Percentiles rank a stretch among this genome's conserved stretches.
Evolutionary conservation across 139 green algal genomes (phyloP).

Genomic region (Tetradesmus lagerheimii): DNA sequence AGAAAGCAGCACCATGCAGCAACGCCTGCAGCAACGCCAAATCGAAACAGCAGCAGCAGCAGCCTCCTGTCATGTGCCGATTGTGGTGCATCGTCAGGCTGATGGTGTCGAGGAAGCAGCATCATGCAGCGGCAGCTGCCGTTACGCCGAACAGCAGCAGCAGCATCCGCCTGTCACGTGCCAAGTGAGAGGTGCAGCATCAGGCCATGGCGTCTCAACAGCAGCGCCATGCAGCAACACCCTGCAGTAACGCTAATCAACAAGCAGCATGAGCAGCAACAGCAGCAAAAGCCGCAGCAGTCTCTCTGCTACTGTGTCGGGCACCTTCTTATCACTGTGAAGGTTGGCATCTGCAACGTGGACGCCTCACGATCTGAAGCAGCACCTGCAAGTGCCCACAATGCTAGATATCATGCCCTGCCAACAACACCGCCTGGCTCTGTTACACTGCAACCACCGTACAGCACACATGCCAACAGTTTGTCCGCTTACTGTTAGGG

Average conservation of each 20-base stretch:
- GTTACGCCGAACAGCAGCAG: not conserved
- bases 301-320: too few species aligned
- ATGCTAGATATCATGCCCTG: too few species aligned
- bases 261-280: too few species aligned
- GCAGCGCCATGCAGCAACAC: not conserved
- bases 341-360: too few species aligned
- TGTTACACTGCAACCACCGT: too few species aligned
- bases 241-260: too few species aligned
- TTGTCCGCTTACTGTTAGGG: not conserved
- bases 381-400: too few species aligned
- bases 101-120: not conserved
- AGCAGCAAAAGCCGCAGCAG: too few species aligned
- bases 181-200: not conserved
- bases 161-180: not conserved
- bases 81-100: not conserved
- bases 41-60: not conserved
- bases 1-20: slow-evolving; percentile 1
- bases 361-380: too few species aligned
- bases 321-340: too few species aligned
- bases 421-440: too few species aligned
- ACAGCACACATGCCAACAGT: too few species aligned
- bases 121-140: not conserved
- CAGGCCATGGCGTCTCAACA: not conserved
- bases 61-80: not conserved
- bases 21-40: not conserved